phyloP scores from a whole-genome alignment of 257 asterid species.

The Phtheirospermum japonicum region DNA sequence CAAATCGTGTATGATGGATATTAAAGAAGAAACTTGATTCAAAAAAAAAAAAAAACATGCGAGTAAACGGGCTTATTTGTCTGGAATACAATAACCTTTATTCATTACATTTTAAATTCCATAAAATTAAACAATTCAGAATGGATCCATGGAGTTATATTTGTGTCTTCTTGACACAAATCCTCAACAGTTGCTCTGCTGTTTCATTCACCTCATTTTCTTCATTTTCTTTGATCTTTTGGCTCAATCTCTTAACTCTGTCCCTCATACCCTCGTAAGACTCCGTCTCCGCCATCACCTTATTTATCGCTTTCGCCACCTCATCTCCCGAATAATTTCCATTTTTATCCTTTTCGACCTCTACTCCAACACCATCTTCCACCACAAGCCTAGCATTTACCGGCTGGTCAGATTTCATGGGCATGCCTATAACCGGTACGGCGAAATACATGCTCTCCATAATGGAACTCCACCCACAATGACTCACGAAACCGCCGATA shows the following conservation, averaged over 20 bases:
- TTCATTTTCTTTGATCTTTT: slow-evolving; percentile 20
- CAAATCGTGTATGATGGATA: too few relatives aligned
- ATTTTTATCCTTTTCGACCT: slow-evolving; percentile 28
- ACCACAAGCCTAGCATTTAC: slow-evolving; percentile 28
- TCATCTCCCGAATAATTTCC: slow-evolving; percentile 25
- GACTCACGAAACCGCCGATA: slow-evolving; percentile 37
- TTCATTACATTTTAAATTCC: too few relatives aligned
- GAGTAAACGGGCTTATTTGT: too few relatives aligned
- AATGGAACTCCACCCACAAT: slow-evolving; percentile 39
- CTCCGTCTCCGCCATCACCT: slow-evolving; percentile 25
- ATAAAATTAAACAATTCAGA: too few relatives aligned
- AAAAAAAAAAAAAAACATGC: too few relatives aligned
- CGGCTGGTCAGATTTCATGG: slow-evolving; percentile 34
- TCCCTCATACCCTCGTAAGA: slow-evolving; percentile 23
- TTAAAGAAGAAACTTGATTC: too few relatives aligned
- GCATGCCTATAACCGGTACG: slow-evolving; percentile 36
- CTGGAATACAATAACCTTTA: too few relatives aligned
- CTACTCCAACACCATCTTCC: slow-evolving; percentile 31
- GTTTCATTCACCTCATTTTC: slow-evolving; percentile 26
- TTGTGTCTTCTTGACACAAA: slow-evolving; percentile 32
- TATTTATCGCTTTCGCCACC: slow-evolving; percentile 24
- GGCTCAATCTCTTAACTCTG: slow-evolving; percentile 22
- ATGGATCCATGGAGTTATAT: too few relatives aligned
- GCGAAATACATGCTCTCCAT: slow-evolving; percentile 31
- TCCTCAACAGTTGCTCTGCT: slow-evolving; percentile 19